A percentile compares a stretch with the other conserved stretches of the same genome.
phyloP scores from a whole-genome alignment of 164 flowering plant species.

The Vitis amurensis region DNA sequence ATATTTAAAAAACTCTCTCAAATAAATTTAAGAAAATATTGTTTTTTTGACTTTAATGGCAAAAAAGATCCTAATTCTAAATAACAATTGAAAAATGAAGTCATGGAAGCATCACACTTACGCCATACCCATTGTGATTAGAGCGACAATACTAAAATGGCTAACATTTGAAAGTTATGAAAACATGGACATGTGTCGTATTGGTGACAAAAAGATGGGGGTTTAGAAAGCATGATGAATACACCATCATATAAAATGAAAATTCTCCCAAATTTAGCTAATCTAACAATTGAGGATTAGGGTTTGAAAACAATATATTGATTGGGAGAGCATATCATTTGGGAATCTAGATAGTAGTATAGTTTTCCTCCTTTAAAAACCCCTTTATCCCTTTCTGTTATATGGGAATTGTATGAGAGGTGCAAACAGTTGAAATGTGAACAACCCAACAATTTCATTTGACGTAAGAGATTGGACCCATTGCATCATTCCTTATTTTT shows the following conservation, averaged over 20 bases:
- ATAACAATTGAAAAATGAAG: no score
- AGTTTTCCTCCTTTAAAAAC: background rate
- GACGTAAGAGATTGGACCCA: background rate
- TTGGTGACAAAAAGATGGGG: background rate
- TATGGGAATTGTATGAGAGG: background rate
- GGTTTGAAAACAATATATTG: background rate
- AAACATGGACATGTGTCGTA: no score
- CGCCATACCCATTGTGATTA: no score
- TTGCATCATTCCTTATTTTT: background rate
- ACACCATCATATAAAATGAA: background rate
- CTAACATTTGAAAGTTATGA: background rate
- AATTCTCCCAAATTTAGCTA: background rate
- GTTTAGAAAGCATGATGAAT: background rate
- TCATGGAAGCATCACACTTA: no score
- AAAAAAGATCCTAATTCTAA: no score
- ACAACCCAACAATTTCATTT: slow-evolving; percentile 4
- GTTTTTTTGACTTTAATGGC: no score
- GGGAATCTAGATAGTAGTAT: no score
- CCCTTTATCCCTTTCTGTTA: background rate
- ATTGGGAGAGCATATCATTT: background rate
- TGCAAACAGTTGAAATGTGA: slow-evolving; percentile 4
- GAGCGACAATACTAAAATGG: no score
- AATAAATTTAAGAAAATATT: no score
- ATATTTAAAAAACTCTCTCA: no score
- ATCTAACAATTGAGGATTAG: background rate